Evolutionary conservation across 2,329 filamentous ascomycete genomes (phyloP).

Genomic region (Trichoderma breve): DNA sequence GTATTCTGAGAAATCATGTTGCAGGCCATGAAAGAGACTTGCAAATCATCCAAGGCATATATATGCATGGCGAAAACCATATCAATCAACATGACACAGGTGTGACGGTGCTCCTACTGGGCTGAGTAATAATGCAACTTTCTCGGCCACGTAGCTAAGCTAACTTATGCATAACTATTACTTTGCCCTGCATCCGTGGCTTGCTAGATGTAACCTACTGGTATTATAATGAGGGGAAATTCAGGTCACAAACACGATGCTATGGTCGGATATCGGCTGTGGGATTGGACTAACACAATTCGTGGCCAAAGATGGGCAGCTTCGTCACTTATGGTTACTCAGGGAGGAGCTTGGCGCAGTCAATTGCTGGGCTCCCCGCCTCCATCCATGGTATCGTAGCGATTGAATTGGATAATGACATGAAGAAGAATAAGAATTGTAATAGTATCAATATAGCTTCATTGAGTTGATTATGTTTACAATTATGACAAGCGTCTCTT

Average conservation of each 20-base stretch:
- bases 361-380: background rate
- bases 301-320: background rate
- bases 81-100: background rate
- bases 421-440: background rate
- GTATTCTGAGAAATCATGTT: background rate
- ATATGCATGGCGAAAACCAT: background rate
- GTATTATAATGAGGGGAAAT: background rate
- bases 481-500: background rate
- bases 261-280: background rate
- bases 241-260: background rate
- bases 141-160: background rate
- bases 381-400: background rate
- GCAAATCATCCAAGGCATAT: background rate
- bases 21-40: background rate
- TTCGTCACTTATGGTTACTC: background rate
- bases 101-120: background rate
- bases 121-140: background rate
- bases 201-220: background rate
- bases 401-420: background rate
- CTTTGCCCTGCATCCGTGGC: background rate
- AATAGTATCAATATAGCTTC: too few relatives aligned
- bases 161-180: background rate
- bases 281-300: background rate
- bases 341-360: background rate
- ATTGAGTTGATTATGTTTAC: background rate